Conservation (phyloP, 345 rosid genomes). For the Citrus inodora region DNA sequence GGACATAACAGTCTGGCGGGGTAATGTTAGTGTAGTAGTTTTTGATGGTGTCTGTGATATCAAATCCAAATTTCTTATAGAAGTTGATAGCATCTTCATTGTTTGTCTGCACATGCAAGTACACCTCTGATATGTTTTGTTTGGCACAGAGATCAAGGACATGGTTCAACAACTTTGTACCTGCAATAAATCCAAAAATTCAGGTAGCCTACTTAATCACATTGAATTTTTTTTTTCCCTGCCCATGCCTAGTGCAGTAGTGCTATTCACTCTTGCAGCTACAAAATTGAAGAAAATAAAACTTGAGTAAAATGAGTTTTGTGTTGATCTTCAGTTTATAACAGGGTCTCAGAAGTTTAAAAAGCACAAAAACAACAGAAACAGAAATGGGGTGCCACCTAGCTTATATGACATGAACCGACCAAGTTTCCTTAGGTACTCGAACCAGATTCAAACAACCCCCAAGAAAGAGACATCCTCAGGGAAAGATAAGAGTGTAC, state of each 20-base stretch:
- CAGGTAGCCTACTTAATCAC: not conserved
- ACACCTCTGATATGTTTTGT: conserved; percentile 73
- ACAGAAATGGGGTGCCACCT: not conserved
- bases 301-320: not conserved
- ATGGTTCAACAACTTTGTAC: conserved; percentile 82
- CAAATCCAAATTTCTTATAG: conserved; percentile 90
- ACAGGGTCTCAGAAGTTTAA: not conserved
- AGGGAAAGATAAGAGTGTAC: conserved; percentile 21
- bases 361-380: not conserved
- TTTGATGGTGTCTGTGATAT: conserved; percentile 76
- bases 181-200: conserved; percentile 39
- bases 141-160: conserved; percentile 73
- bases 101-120: conserved; percentile 97
- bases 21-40: conserved; percentile 80
- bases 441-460: not conserved
- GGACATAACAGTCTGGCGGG: conserved; percentile 83
- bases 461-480: not conserved
- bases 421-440: not conserved
- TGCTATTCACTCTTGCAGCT: not conserved
- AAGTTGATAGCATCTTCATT: conserved; percentile 95
- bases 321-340: not conserved
- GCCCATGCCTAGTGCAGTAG: too few species aligned
- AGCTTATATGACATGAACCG: not conserved
- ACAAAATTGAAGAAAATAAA: not conserved
- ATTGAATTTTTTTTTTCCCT: not conserved